Conservation (phyloP, 2,329 filamentous ascomycete genomes). For the Huntiella abstrusa region DNA sequence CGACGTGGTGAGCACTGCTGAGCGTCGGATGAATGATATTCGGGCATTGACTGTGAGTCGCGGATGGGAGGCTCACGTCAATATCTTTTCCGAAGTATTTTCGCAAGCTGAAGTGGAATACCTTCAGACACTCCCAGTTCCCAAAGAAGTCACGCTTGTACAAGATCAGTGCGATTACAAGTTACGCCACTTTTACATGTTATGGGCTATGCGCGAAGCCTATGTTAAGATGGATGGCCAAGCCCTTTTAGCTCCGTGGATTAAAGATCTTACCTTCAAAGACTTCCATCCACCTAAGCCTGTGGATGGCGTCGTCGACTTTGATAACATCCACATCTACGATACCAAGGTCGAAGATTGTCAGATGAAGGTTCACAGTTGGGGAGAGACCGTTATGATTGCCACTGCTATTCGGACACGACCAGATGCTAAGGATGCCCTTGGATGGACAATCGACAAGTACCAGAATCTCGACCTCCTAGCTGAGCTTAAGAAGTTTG, state of each 20-base stretch:
- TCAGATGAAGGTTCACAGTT: constrained; percentile 8
- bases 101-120: constrained; percentile 39
- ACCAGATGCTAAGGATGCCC: neutral
- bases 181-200: constrained; percentile 53
- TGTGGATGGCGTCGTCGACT: constrained; percentile 11
- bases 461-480: constrained; percentile 5
- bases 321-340: constrained; percentile 4
- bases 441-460: constrained; percentile 1
- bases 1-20: constrained; percentile 57
- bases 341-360: constrained; percentile 1
- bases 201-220: constrained; percentile 64
- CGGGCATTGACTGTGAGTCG: constrained; percentile 34
- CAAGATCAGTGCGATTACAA: constrained; percentile 28
- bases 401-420: constrained; percentile 9
- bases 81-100: constrained; percentile 55
- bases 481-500: neutral
- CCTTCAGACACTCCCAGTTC: constrained; percentile 29
- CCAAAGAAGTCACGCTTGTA: neutral
- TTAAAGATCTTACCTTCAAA: constrained; percentile 50
- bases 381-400: constrained; percentile 8
- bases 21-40: constrained; percentile 45
- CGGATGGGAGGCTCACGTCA: constrained; percentile 49
- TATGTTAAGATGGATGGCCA: constrained; percentile 74
- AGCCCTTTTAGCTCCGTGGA: constrained; percentile 54
- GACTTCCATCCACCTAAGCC: constrained; percentile 36